Base-by-base conservation (phyloP, 106 monocot species). In the Dioscorea alata region DNA sequence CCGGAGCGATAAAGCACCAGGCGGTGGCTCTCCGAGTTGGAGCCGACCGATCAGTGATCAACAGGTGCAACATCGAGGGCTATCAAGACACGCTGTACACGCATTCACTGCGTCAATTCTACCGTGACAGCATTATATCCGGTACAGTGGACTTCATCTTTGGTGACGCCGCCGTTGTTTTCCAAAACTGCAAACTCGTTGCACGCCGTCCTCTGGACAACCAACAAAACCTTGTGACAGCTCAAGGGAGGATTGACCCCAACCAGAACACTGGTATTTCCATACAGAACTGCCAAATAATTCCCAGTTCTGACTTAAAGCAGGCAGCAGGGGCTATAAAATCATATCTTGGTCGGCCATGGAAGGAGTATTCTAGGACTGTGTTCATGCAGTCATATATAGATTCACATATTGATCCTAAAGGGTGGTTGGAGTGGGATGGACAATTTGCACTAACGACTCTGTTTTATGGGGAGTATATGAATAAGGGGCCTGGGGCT, bases 1-100 rank as follows among this genome's bases (percentile, higher is more conserved):
- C 89, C 32, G 85, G 89, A 1, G 75, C 89, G 35, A 18, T 28
- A 49, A 85, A 82, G 82, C 85, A 85, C 79, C 89, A 89, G 48
- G 89, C 89, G 5, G 85, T 89, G 25, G 89, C 85, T 0, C 79
- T 89, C 14, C 75, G 79, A 2, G 51, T 78, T 14, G 61, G 74
- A 4, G 78, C 74, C 8, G 83, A 83, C 58, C 33, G 4, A 1
- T 57, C 78, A 0, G 78, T 70, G n/a, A 52, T 83, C 32, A 71
- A 83, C 59, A 74, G 74, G 0, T 83, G 83, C 71, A 57, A 42
- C 50, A 28, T 82, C 51, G 62, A 34, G 1, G 82, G 24, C 1
- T 82, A 70, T 35, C 82, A 82, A n/a, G 82, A 82, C 69, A 82
- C 82, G 4, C 82, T 82, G 17, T 83, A 75, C 48, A 32, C 78